A percentile compares a stretch with the other conserved stretches of the same genome.
Evolutionary conservation across 192 early-diverging fungal species (phyloP).

Genomic region (Coemansia sp.): DNA sequence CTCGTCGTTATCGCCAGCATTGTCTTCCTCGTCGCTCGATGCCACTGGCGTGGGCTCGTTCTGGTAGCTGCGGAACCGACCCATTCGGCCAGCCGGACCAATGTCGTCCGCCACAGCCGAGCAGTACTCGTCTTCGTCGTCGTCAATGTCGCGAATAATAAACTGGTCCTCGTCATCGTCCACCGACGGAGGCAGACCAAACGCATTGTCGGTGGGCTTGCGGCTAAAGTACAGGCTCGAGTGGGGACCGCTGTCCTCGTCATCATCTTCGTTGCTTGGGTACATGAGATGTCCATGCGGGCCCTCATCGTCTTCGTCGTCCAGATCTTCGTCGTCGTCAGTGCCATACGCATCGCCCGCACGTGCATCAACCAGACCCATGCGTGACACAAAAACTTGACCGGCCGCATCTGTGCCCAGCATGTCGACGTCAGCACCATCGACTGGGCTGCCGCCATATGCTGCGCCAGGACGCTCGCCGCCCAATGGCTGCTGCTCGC

Average conservation of each 20-base stretch:
- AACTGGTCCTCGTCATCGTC: conserved; percentile 44
- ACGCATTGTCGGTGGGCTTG: neutral
- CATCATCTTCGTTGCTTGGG: conserved; percentile 33
- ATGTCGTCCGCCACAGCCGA: conserved; percentile 14
- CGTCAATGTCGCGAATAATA: conserved; percentile 36
- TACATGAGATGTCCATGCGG: conserved; percentile 20
- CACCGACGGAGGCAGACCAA: conserved; percentile 14
- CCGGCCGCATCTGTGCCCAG: conserved; percentile 9
- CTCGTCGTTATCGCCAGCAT: conserved; percentile 17
- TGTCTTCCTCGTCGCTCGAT: conserved; percentile 27
- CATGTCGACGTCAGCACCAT: conserved; percentile 18
- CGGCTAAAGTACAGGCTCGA: conserved; percentile 29
- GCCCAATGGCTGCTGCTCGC: conserved; percentile 52
- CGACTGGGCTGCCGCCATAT: conserved; percentile 11
- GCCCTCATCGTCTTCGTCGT: conserved; percentile 36
- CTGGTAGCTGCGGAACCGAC: conserved; percentile 51
- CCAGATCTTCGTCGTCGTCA: conserved; percentile 38
- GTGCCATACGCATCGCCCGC: conserved; percentile 23
- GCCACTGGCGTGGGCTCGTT: conserved; percentile 25
- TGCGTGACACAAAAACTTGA: conserved; percentile 53
- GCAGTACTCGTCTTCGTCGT: conserved; percentile 20
- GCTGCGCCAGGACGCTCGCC: conserved; percentile 43
- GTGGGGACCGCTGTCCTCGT: conserved; percentile 17
- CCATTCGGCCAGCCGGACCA: conserved; percentile 46
- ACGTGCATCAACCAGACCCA: conserved; percentile 42